A percentile compares a stretch with the other conserved stretches of the same genome.
Conservation (phyloP, 2,329 filamentous ascomycete species). For the Fusarium globosum region DNA sequence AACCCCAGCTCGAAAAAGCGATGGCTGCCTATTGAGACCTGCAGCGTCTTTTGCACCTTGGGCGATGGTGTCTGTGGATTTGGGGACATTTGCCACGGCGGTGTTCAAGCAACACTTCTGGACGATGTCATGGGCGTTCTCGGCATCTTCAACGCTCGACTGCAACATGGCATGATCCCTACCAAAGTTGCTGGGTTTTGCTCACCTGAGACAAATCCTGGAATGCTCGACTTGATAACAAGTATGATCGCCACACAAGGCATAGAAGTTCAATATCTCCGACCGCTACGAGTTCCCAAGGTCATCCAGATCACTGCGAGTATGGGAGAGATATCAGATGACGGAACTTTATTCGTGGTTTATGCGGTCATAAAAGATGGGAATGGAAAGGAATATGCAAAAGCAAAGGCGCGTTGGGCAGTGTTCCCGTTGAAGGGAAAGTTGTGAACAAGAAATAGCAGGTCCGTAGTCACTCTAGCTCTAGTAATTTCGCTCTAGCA, state of each 20-base stretch:
- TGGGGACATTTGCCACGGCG: background rate
- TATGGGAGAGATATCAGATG: background rate
- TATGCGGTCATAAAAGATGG: background rate
- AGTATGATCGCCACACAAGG: background rate
- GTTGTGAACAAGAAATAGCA: too few relatives aligned
- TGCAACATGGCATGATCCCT: background rate
- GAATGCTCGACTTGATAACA: background rate
- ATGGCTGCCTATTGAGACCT: background rate
- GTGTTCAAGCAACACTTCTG: background rate
- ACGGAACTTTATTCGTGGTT: background rate
- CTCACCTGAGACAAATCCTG: fast-evolving
- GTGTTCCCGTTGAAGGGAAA: fast-evolving
- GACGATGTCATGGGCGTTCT: background rate
- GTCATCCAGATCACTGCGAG: background rate
- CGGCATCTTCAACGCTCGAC: fast-evolving
- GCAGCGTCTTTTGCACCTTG: background rate
- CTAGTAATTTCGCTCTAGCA: too few relatives aligned
- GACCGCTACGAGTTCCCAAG: background rate
- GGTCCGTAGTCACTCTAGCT: too few relatives aligned
- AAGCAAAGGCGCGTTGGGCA: background rate
- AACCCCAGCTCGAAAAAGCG: fast-evolving
- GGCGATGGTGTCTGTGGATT: background rate
- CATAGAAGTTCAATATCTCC: background rate
- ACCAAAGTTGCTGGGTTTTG: fast-evolving
- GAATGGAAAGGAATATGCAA: background rate